Evolutionary conservation across 2,329 filamentous ascomycete species (phyloP), one percentile per base, ranked within the genome.

Genomic region (Pyrenochaeta sp.): DNA sequence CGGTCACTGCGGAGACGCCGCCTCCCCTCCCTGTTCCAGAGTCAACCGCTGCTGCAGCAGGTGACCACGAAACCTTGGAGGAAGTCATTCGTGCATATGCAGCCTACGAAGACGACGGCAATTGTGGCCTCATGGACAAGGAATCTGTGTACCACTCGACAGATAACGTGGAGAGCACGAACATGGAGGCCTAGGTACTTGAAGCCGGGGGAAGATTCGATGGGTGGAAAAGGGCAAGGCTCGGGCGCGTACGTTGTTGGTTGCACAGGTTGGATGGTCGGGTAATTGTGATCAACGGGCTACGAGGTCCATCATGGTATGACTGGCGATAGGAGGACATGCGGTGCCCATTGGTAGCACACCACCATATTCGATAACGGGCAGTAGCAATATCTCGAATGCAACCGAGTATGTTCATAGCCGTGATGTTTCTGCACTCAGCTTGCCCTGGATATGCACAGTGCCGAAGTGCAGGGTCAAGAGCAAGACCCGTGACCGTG

Each of bases 71-170:
- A 23, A 39, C 29, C 8, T 37, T 60, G 19, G 55, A 58, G 14
- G 53, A 60, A 9, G 48, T 60, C 13, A 52, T 62, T 13, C 55
- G 47, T 17, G 50, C 53, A 15, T 64, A 64, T 44, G 47, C 48
- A 14, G 20, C 29, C 9, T 26, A 37, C 9, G 30, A 50, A 5
- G 24, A 44, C 9, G 15, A 31, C 13, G 21, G 40, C 30, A 37
- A 38, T 26, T 27, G 32, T 32, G 28, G 15, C n/a, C 21, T 48
- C 5, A 41, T 32, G 7, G 36, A 37, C 14, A n/a, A 38, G 10
- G 34, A 35, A 13, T 24, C 22, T 15, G 39, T 34, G 19, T 22
- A 22, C 31, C 6, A 22, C 31, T 9, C 11, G 10, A n/a, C n/a
- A n/a, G n/a, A n/a, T n/a, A n/a, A n/a, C n/a, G n/a, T n/a, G n/a